Evolutionary conservation across 2,329 filamentous ascomycete genomes (phyloP).

Genomic region (Ampelomyces quisqualis): DNA sequence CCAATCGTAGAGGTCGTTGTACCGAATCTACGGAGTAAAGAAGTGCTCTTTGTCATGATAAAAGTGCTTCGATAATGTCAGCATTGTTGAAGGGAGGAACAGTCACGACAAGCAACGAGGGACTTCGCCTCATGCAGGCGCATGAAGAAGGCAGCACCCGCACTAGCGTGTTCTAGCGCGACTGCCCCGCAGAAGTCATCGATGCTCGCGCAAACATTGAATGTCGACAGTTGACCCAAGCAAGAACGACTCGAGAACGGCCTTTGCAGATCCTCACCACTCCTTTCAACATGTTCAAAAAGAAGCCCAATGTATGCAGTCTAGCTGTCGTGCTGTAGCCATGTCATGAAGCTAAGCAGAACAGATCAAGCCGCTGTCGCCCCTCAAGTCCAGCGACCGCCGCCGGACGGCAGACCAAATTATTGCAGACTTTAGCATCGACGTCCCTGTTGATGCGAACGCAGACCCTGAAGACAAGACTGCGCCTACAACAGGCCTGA

Average conservation of each 20-base stretch:
- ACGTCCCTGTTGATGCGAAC: conserved; percentile 45
- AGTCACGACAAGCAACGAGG: not conserved
- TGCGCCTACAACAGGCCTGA: conserved; percentile 49
- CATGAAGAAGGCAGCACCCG: conserved; percentile 1
- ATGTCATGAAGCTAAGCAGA: not conserved
- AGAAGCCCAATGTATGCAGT: conserved; percentile 57
- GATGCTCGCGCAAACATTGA: conserved; percentile 1
- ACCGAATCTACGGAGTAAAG: too few species aligned
- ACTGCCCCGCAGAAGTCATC: conserved; percentile 20
- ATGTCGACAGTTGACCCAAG: too few species aligned
- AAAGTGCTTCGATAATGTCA: not conserved
- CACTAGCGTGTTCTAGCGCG: conserved; percentile 7
- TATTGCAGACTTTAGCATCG: conserved; percentile 61
- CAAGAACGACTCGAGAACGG: too few species aligned
- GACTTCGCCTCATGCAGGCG: conserved; percentile 6
- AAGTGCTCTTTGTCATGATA: not conserved
- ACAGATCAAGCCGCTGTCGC: conserved; percentile 66
- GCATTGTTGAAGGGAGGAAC: too few species aligned
- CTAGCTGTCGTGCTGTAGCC: not conserved
- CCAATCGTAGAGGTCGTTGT: too few species aligned
- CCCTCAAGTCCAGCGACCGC: conserved; percentile 66
- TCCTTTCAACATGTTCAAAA: conserved; percentile 58
- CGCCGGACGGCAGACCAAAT: conserved; percentile 67
- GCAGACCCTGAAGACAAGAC: conserved; percentile 47
- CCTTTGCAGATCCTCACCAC: not conserved